Evolutionary conservation across 2,329 filamentous ascomycete genomes (phyloP), one percentile per base, ranked within the genome.

Genomic region (Myriangium duriaei): DNA sequence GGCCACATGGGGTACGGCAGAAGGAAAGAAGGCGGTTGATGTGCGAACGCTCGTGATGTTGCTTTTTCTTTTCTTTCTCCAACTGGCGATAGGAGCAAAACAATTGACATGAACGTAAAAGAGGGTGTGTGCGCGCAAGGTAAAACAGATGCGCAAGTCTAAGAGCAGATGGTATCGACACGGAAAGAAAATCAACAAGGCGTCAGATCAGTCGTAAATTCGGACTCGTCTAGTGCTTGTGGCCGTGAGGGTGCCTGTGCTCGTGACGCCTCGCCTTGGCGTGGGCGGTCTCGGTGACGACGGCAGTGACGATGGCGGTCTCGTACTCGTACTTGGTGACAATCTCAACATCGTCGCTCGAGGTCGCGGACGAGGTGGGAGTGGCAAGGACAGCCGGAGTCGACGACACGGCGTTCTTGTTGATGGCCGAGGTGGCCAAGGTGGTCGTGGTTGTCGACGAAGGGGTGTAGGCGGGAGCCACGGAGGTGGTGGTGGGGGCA

Each of bases 301-400:
- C 21, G 29, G 37, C 37, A 5, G 36, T 41, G 39, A 38, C 42
- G 30, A 49, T 51, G 15, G 42, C 46, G 26, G 47, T 52, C 19
- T 47, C 49, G 30, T 49, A 44, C 29, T 50, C 43, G 30, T 49
- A 44, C 29, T 50, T 43, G 24, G 51, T 55, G 30, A 46, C 50
- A 15, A 41, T 41, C 29, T 34, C 42, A n/a, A 39, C 15, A 16
- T 34, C 40, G 32, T 26, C 21, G 21, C 7, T 18, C 38, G 11
- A 28, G 5, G 24, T 26, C 29, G 32, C 11, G 16, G 29, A 17
- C 19, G 26, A 19, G 11, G 29, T 34, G 31, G 38, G 31, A 19
- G 15, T 30, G 11, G 5, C 21, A 14, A 11, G 31, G 14, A 2
- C 28, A 10, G 16, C 14, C 26, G 24, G 30, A 31, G 43, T 39